Evolutionary conservation across 106 monocot species (phyloP), one percentile per base, ranked within the genome.

Genomic region (Platanthera guangdongensis): DNA sequence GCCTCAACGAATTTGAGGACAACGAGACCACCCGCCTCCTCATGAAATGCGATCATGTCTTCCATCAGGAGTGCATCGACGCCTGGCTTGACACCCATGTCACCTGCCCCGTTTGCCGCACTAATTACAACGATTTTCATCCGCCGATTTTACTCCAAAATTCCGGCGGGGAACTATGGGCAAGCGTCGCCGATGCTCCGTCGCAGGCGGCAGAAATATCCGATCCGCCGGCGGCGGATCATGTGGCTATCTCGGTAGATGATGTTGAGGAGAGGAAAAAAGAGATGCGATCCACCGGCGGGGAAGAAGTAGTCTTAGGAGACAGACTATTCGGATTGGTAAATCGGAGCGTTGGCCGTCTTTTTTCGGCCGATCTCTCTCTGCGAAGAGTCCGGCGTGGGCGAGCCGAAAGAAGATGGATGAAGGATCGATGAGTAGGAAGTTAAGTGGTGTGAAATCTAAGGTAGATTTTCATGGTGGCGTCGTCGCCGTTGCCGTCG

Each of bases 71-170:
- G 11, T 99, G 99, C 80, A 90, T 99, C 75, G 92, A 92, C 68
- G 82, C 86, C 68, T 99, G 99, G 99, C 94, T 99, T 48, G 71
- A 79, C 4, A 74, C 89, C 72, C 94, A 99, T 78, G 82, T 80
- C 80, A 99, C 99, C 48, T 99, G 99, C 80, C 99, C 99, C 47
- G 94, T 99, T 63, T 99, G 99, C 87, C 87, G 99, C 12, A 48
- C 64, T 71, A 87, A 99, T 30, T 87, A 94, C 65, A 45, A 63
- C 12, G 70, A 64, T 80, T 88, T 70, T 76, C 76, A 78, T 77
- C 52, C 76, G 7, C 30, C 52, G 9, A 74, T 68, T 22, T 47
- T 10, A 10, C 4, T 8, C 65, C 9, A 59, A 21, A 59, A 19
- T 59, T 2, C 15, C 32, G 14, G 12, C 76, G 45, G 51, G 30